Evolutionary conservation across 495 filamentous ascomycete species (phyloP).

Genomic region (Trichoderma virens): DNA sequence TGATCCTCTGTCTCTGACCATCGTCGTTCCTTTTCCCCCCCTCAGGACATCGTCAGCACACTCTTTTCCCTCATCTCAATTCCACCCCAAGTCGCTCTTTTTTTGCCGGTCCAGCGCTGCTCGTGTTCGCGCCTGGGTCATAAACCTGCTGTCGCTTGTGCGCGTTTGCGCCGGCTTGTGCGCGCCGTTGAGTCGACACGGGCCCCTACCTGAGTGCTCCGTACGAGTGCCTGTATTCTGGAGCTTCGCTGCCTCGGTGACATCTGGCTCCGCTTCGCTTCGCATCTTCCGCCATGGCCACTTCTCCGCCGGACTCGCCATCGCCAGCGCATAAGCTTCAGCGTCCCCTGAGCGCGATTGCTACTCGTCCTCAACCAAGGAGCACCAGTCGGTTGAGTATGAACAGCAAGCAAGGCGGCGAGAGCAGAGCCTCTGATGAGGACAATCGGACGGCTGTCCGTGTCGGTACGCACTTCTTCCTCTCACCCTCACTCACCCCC

Average conservation of each 20-base stretch:
- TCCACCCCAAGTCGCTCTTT: neutral
- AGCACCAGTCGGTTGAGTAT: conserved; percentile 89
- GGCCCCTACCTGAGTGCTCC: neutral
- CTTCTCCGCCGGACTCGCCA: conserved; percentile 49
- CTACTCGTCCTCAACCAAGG: conserved; percentile 58
- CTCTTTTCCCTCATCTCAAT: neutral
- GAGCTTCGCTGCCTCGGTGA: conserved; percentile 10
- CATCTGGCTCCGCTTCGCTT: conserved; percentile 8
- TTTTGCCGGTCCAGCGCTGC: neutral
- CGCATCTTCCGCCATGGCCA: conserved; percentile 38
- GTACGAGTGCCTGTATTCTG: neutral
- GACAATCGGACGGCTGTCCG: conserved; percentile 94
- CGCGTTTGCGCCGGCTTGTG: conserved; percentile 5
- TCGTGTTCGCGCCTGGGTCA: neutral
- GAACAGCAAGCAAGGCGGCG: conserved; percentile 67
- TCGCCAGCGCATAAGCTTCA: conserved; percentile 31
- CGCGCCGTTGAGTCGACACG: neutral
- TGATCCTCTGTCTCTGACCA: neutral
- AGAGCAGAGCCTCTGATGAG: conserved; percentile 87
- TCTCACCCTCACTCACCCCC: no score
- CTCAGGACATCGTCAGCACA: neutral
- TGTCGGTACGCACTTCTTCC: conserved; percentile 72
- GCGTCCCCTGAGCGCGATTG: conserved; percentile 80
- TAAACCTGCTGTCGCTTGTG: neutral
- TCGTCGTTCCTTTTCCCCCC: neutral